Conservation (phyloP, 176 grass and related monocot species). For the Tillandsia leiboldiana region DNA sequence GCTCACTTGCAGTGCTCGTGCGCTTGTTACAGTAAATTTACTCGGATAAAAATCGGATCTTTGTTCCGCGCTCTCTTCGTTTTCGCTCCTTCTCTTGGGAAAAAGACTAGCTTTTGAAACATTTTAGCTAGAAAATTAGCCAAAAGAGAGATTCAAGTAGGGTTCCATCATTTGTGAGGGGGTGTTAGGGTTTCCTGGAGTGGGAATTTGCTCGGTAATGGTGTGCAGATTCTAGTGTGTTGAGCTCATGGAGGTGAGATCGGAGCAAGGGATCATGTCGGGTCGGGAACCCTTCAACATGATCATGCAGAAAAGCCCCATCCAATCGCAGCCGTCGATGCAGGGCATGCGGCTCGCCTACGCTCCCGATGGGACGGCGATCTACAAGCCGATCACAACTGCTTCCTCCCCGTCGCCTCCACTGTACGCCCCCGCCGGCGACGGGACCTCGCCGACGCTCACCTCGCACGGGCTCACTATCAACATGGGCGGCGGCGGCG, state of each 20-base stretch:
- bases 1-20: slow-evolving; percentile 13
- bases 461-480: slow-evolving; percentile 19
- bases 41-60: slow-evolving; percentile 16
- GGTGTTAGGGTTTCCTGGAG: slow-evolving; percentile 12
- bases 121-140: too few species aligned
- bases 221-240: slow-evolving; percentile 4
- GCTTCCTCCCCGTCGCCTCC: slow-evolving; percentile 24
- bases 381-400: slow-evolving; percentile 51
- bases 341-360: slow-evolving; percentile 73
- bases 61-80: not conserved
- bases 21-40: slow-evolving; percentile 22
- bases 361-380: slow-evolving; percentile 73
- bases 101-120: too few species aligned
- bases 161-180: not conserved
- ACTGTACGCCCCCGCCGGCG: slow-evolving; percentile 18
- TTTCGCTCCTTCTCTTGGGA: too few species aligned
- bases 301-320: slow-evolving; percentile 50
- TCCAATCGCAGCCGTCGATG: slow-evolving; percentile 33
- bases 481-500: slow-evolving; percentile 15
- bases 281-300: slow-evolving; percentile 56
- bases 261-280: slow-evolving; percentile 70
- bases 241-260: slow-evolving; percentile 64
- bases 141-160: not conserved
- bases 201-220: slow-evolving; percentile 10
- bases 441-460: slow-evolving; percentile 25